Evolutionary conservation across 2,329 filamentous ascomycete species (phyloP).

Genomic region (Calonectria henricotiae): DNA sequence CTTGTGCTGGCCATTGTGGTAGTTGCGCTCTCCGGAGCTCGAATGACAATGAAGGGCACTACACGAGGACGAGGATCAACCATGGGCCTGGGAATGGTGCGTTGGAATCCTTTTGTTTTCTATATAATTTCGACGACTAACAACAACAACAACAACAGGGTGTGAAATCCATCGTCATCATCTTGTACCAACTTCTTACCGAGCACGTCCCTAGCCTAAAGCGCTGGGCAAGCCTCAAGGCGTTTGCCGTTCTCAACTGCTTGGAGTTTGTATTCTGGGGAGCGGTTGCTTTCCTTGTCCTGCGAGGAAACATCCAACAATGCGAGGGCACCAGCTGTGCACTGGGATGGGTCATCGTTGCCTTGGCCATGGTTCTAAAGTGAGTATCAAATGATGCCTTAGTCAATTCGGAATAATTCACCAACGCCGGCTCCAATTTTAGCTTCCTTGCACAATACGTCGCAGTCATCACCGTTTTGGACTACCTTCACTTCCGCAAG

Average conservation of each 20-base stretch:
- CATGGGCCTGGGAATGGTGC: constrained; percentile 46
- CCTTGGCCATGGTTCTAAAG: constrained; percentile 13
- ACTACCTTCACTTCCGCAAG: constrained; percentile 30
- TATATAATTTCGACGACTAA: neutral
- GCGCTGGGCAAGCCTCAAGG: constrained; percentile 61
- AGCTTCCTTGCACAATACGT: constrained; percentile 29
- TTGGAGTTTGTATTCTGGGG: constrained; percentile 63
- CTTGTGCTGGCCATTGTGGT: constrained; percentile 30
- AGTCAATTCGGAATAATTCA: neutral
- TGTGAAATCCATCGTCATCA: constrained; percentile 60
- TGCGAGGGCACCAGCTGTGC: constrained; percentile 35
- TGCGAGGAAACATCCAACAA: constrained; percentile 29
- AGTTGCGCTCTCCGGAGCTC: constrained; percentile 38
- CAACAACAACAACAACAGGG: constrained; percentile 40
- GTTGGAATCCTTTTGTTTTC: neutral
- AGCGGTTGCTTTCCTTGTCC: constrained; percentile 35
- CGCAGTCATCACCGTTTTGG: constrained; percentile 20
- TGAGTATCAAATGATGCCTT: neutral
- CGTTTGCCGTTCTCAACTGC: constrained; percentile 60
- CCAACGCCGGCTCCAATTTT: neutral
- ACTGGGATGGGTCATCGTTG: constrained; percentile 36
- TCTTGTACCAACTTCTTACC: constrained; percentile 61
- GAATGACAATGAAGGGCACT: constrained; percentile 37
- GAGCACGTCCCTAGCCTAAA: constrained; percentile 55
- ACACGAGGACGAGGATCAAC: constrained; percentile 41